phyloP scores from a whole-genome alignment of 441 rosid species.

The Syzygium syzygioides region DNA sequence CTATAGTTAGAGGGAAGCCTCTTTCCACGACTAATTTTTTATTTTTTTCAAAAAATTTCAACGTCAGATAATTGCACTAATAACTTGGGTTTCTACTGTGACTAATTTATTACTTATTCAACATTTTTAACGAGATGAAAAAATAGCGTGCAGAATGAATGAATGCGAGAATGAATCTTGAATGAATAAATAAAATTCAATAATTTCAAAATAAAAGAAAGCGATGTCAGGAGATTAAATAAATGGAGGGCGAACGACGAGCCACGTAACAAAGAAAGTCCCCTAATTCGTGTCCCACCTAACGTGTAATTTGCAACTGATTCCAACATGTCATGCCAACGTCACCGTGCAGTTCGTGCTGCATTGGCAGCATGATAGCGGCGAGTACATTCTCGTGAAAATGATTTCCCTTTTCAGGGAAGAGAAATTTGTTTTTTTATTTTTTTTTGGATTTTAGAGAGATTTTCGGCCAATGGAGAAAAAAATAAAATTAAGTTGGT shows the following conservation, averaged over 20 bases:
- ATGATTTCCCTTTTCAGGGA: too few relatives aligned
- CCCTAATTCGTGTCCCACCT: neutral
- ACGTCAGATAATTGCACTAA: neutral
- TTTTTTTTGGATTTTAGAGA: too few relatives aligned
- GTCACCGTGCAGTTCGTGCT: neutral
- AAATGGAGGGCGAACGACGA: fast-evolving
- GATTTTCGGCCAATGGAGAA: too few relatives aligned
- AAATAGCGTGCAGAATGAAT: neutral
- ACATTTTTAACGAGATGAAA: neutral
- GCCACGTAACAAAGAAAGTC: neutral
- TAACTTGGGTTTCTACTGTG: neutral
- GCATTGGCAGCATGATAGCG: too few relatives aligned
- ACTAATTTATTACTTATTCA: neutral
- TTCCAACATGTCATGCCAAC: neutral
- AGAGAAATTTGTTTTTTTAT: too few relatives aligned
- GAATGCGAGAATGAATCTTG: neutral
- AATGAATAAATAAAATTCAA: neutral
- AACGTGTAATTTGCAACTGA: neutral
- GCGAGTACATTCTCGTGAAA: too few relatives aligned
- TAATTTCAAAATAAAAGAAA: neutral
- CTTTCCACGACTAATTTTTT: neutral
- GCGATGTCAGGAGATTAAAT: neutral
- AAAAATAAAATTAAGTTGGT: too few relatives aligned
- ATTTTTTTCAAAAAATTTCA: neutral
- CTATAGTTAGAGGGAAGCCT: neutral